Percentiles rank a stretch among this genome's conserved stretches.
Conservation (phyloP, 23 red algal genomes). For the Agarophyton chilense region DNA sequence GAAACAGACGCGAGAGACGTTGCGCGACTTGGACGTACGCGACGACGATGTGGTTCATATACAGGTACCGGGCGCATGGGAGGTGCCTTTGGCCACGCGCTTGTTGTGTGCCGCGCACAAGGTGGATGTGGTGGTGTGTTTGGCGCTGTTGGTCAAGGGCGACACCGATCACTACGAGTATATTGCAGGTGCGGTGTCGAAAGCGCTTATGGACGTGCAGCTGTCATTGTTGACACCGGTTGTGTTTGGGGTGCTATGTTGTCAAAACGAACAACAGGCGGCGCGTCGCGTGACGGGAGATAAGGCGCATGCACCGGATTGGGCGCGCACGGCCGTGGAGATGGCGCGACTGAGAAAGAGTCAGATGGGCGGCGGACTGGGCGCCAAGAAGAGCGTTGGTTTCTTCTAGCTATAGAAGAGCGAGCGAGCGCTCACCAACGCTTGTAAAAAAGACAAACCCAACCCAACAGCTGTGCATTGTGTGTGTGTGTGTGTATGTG, state of each 20-base stretch:
- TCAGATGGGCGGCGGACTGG: slow-evolving; percentile 68
- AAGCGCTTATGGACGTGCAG: slow-evolving; percentile 84
- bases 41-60: slow-evolving; percentile 78
- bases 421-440: too few species aligned
- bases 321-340: slow-evolving; percentile 89
- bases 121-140: slow-evolving; percentile 80
- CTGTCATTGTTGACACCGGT: slow-evolving; percentile 68
- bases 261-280: slow-evolving; percentile 80
- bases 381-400: slow-evolving; percentile 56
- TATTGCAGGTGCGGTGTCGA: slow-evolving; percentile 75
- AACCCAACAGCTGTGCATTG: too few species aligned
- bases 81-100: slow-evolving; percentile 88
- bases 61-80: slow-evolving; percentile 87
- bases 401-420: slow-evolving; percentile 46
- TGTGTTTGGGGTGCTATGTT: slow-evolving; percentile 93
- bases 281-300: slow-evolving; percentile 67
- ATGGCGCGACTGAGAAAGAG: slow-evolving; percentile 79
- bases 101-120: slow-evolving; percentile 88
- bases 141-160: slow-evolving; percentile 92
- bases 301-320: slow-evolving; percentile 75
- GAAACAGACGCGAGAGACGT: slow-evolving; percentile 43
- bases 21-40: slow-evolving; percentile 37
- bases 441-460: not conserved
- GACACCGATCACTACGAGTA: slow-evolving; percentile 90
- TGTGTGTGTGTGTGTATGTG: too few species aligned